These are phyloP conservation scores for Plasmodium ovale DNA, from an alignment of 169 alveolate species.

Conservation along the genomic window DNA sequence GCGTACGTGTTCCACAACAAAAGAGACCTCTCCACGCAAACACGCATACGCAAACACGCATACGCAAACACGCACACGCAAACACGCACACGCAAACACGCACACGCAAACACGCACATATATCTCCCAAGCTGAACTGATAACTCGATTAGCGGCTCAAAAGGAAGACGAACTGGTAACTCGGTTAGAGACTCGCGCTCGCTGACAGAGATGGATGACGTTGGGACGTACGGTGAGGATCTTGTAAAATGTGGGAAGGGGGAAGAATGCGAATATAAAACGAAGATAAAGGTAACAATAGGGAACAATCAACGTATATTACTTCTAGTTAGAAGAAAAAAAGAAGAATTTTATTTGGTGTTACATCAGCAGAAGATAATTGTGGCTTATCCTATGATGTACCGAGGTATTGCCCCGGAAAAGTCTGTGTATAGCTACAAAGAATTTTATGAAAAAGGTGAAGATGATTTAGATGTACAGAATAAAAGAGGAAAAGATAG, in stretches of 20 bases:
- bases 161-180: no score
- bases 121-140: background rate
- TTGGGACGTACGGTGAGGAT: conserved; percentile 1
- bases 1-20: no score
- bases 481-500: conserved; percentile 37
- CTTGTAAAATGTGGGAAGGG: conserved; percentile 23
- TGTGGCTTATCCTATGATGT: conserved; percentile 52
- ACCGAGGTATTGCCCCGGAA: conserved; percentile 27
- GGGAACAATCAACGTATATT: conserved; percentile 58
- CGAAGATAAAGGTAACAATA: conserved; percentile 45
- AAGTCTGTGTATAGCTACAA: conserved; percentile 21
- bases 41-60: no score
- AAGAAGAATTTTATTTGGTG: conserved; percentile 54
- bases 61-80: background rate
- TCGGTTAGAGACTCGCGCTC: no score
- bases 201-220: background rate
- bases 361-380: conserved; percentile 41
- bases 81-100: background rate
- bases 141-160: no score
- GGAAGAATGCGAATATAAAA: conserved; percentile 42
- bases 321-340: conserved; percentile 7
- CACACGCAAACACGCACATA: background rate
- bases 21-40: no score
- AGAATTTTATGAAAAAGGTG: conserved; percentile 25
- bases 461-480: conserved; percentile 16